Evolutionary conservation across 176 grass and related monocot species (phyloP).

Genomic region (Themeda triandra): DNA sequence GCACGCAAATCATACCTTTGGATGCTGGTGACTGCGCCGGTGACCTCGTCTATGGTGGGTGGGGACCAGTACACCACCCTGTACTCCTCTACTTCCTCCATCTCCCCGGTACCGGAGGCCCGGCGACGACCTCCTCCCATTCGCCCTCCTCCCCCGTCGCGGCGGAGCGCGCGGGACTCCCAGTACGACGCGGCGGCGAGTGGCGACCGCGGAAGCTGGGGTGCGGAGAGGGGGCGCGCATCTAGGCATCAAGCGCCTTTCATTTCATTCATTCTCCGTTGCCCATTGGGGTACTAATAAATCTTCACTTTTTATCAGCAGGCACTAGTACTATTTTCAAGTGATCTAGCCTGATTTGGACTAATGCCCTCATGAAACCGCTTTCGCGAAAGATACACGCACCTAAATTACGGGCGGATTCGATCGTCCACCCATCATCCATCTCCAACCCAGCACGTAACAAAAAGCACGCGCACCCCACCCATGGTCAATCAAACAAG

Average conservation of each 20-base stretch:
- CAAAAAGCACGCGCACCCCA: background rate
- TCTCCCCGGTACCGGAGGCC: background rate
- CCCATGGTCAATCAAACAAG: background rate
- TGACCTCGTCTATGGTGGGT: constrained; percentile 73
- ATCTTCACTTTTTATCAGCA: too few relatives aligned
- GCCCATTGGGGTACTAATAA: background rate
- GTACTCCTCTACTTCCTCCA: constrained; percentile 27
- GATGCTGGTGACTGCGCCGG: constrained; percentile 64
- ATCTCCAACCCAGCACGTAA: constrained; percentile 6
- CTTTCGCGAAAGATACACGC: background rate
- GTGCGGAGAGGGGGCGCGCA: constrained; percentile 44
- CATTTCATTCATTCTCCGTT: background rate
- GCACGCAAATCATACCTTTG: constrained; percentile 52
- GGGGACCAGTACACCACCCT: constrained; percentile 53
- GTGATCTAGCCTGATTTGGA: constrained; percentile 15
- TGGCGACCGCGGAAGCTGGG: constrained; percentile 35
- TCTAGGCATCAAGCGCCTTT: constrained; percentile 22
- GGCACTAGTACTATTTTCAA: background rate
- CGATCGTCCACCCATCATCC: background rate
- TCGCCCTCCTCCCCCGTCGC: constrained; percentile 48
- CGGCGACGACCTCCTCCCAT: constrained; percentile 59
- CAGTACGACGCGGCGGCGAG: constrained; percentile 29
- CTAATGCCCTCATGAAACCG: constrained; percentile 18
- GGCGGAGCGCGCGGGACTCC: constrained; percentile 35
- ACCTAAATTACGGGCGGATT: constrained; percentile 31